Percentiles rank a stretch among this genome's conserved stretches.
Evolutionary conservation across 495 filamentous ascomycete species (phyloP).

Genomic region (Rhypophila decipiens): DNA sequence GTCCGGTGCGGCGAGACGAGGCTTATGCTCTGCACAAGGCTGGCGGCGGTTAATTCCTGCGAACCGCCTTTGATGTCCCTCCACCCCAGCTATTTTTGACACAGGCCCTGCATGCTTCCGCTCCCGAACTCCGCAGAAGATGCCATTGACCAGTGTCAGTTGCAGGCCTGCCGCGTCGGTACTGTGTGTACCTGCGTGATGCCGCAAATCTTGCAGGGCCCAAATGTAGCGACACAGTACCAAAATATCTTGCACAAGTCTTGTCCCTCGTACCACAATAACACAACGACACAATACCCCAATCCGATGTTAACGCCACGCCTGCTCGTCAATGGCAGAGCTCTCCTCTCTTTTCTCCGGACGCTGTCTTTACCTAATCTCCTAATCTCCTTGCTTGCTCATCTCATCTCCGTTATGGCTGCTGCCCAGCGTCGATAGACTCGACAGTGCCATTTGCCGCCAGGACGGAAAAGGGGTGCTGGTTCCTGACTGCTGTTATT

Average conservation of each 20-base stretch:
- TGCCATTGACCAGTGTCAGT: background rate
- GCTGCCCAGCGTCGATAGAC: background rate
- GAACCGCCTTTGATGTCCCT: conserved; percentile 1
- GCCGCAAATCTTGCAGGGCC: too few relatives aligned
- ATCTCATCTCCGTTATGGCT: background rate
- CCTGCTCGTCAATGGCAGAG: too few relatives aligned
- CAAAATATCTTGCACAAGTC: too few relatives aligned
- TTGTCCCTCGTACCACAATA: background rate
- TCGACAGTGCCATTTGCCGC: background rate
- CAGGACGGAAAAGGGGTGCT: too few relatives aligned
- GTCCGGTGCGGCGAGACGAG: conserved; percentile 10
- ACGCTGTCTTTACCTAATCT: background rate
- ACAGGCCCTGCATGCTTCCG: conserved; percentile 1
- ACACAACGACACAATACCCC: too few relatives aligned
- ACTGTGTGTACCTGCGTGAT: background rate
- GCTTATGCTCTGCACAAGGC: conserved; percentile 14
- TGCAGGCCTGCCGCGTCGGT: background rate
- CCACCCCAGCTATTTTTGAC: conserved; percentile 11
- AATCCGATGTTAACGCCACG: too few relatives aligned
- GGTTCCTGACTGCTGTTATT: too few relatives aligned
- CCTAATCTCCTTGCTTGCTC: too few relatives aligned
- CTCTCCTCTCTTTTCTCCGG: too few relatives aligned
- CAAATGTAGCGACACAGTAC: too few relatives aligned
- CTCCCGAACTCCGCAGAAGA: background rate
- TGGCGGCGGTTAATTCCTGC: conserved; percentile 15